Evolutionary conservation across 1,284 basidiomycete genomes (phyloP), one percentile per base, ranked within the genome.

Genomic region (Heterobasidion parviporum): DNA sequence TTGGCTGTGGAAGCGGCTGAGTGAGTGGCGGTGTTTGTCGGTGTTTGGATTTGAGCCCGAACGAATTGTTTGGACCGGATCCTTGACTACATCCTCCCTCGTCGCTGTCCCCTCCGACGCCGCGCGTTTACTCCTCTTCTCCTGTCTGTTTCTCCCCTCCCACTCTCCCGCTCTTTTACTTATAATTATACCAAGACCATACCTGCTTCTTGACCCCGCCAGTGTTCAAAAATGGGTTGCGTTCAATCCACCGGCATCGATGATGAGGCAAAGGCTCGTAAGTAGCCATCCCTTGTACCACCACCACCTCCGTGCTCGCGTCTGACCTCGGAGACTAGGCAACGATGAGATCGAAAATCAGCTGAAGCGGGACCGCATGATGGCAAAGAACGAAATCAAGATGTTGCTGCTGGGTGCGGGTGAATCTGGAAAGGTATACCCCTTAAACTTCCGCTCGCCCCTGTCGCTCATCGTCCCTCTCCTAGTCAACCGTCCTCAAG

Each of bases 301-400:
- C 50, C 54, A 20, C 43, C 50, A 54, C 55, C 53, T 41, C 43
- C 47, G 26, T 43, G 57, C 53, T 56, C 41, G 15, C 41, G 43
- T 52, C 18, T 45, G 26, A 26, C 50, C 45, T 35, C 41, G 53
- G 33, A 2, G 26, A 26, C 26, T 63, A 91, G 88, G 88, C 69
- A 97, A 95, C 70, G 92, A 94, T 66, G 93, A 94, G 78, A 98
- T 98, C 67, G 95, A 98, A 76, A 89, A 80, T 70, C 95, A 98
- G 75, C 82, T 98, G 65, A 95, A 93, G 78, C 81, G 87, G 64
- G 95, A 98, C 75, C 79, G 92, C 51, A 83, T 92, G 72, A 87
- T 90, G 77, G 87, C 94, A 56, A 89, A 92, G 80, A 96, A 95
- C 69, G 94, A 96, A 73, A 93, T 97, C 70, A 96, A 95, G 77